Conservation (phyloP, 306 rosid species). For the Trifolium fragiferum region DNA sequence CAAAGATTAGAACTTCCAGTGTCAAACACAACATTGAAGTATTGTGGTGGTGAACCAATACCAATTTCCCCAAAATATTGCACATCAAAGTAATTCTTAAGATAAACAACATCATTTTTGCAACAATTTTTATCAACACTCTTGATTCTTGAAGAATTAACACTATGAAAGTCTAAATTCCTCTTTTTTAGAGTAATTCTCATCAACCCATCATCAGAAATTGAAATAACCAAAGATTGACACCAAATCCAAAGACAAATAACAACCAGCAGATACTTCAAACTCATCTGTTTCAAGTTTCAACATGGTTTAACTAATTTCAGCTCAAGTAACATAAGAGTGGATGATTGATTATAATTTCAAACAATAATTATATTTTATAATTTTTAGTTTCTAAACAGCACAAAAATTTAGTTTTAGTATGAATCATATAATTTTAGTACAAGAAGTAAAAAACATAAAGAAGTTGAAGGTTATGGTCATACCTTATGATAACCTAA, state of each 20-base stretch:
- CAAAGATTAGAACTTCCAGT: constrained; percentile 83
- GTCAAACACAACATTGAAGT: constrained; percentile 71
- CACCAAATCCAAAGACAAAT: constrained; percentile 41
- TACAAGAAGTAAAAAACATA: background rate
- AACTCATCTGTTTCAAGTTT: constrained; percentile 39
- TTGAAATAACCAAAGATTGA: constrained; percentile 51
- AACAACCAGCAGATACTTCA: constrained; percentile 35
- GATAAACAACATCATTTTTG: constrained; percentile 44
- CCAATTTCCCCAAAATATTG: constrained; percentile 79
- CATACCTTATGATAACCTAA: background rate
- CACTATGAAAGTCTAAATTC: constrained; percentile 40
- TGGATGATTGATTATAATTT: background rate
- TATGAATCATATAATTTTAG: background rate
- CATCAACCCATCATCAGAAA: constrained; percentile 45
- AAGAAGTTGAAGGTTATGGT: background rate
- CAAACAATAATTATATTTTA: background rate
- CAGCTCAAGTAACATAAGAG: constrained; percentile 12
- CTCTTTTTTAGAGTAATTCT: constrained; percentile 49
- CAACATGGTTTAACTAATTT: constrained; percentile 25
- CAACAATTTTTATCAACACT: constrained; percentile 1
- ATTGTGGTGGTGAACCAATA: constrained; percentile 77
- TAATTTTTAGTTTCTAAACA: background rate
- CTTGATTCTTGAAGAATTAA: constrained; percentile 49
- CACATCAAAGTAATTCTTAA: constrained; percentile 70
- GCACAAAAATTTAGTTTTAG: background rate